Evolutionary conservation across 768 basidiomycete species (phyloP).

Genomic region (Boletus rex-veris): DNA sequence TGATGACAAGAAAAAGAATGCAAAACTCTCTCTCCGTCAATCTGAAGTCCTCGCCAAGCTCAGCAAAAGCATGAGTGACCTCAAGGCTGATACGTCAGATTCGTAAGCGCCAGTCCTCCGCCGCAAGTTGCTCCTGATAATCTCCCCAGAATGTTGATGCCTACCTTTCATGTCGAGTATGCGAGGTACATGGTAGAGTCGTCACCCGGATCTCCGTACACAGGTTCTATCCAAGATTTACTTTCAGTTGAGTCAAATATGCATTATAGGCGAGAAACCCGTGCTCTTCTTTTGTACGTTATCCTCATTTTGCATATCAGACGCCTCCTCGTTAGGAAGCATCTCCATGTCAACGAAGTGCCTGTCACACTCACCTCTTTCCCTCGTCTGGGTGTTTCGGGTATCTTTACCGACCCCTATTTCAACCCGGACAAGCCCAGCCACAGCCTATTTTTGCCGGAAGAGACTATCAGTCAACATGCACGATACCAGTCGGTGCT

Average conservation of each 20-base stretch:
- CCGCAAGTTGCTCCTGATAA: no score
- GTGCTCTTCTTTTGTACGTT: background rate
- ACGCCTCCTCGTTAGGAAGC: constrained; percentile 69
- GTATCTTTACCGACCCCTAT: constrained; percentile 90
- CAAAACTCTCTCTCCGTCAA: no score
- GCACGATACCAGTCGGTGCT: constrained; percentile 89
- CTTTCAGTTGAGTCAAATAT: constrained; percentile 91
- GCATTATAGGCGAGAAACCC: constrained; percentile 67
- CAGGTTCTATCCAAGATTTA: constrained; percentile 34
- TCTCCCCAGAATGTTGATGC: no score
- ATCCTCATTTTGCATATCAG: constrained; percentile 38
- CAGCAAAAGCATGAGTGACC: no score
- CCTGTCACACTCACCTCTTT: constrained; percentile 93
- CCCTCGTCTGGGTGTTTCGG: constrained; percentile 84
- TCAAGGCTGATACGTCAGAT: no score
- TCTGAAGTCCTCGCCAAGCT: no score
- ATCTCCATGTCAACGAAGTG: constrained; percentile 80
- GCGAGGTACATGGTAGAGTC: no score
- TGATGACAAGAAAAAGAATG: no score
- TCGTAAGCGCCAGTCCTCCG: no score
- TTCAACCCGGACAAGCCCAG: constrained; percentile 75
- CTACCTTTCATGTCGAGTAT: no score
- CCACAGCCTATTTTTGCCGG: constrained; percentile 89
- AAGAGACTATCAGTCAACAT: constrained; percentile 95
- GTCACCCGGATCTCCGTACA: no score